Evolutionary conservation across 345 rosid genomes (phyloP).

Genomic region (Citrus inodora): DNA sequence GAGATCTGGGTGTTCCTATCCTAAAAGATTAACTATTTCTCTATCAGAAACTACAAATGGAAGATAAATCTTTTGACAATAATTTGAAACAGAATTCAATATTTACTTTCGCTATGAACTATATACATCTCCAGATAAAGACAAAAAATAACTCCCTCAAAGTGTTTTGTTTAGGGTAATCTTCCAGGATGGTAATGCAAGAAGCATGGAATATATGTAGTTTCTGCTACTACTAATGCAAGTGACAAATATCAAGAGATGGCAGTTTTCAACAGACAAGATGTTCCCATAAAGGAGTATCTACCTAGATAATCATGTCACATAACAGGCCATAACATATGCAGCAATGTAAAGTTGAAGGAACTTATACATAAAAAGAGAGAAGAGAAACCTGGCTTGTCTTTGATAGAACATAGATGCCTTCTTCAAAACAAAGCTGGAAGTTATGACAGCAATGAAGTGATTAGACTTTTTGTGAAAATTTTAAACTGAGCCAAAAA

Average conservation of each 20-base stretch:
- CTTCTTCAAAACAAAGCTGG: slow-evolving; percentile 77
- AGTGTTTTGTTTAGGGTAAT: background rate
- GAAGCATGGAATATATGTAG: background rate
- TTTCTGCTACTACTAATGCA: background rate
- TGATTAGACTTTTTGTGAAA: slow-evolving; percentile 8
- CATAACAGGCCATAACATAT: background rate
- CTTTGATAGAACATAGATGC: slow-evolving; percentile 56
- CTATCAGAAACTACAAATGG: background rate
- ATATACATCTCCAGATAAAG: background rate
- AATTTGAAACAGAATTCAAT: background rate
- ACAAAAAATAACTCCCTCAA: background rate
- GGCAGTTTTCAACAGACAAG: background rate
- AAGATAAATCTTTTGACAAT: background rate
- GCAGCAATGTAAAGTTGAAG: background rate
- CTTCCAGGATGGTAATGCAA: background rate
- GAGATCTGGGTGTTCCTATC: background rate
- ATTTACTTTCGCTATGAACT: background rate
- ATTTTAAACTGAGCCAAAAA: slow-evolving; percentile 5
- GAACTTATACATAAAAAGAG: background rate
- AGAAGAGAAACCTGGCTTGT: slow-evolving; percentile 50
- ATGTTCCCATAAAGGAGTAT: background rate
- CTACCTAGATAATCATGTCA: background rate
- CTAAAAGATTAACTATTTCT: background rate
- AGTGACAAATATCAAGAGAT: background rate
- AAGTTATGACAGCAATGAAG: slow-evolving; percentile 16